A percentile compares a stretch with the other conserved stretches of the same genome.
Evolutionary conservation across 192 early-diverging fungal genomes (phyloP).

Genomic region (Rhizophagus clarus): DNA sequence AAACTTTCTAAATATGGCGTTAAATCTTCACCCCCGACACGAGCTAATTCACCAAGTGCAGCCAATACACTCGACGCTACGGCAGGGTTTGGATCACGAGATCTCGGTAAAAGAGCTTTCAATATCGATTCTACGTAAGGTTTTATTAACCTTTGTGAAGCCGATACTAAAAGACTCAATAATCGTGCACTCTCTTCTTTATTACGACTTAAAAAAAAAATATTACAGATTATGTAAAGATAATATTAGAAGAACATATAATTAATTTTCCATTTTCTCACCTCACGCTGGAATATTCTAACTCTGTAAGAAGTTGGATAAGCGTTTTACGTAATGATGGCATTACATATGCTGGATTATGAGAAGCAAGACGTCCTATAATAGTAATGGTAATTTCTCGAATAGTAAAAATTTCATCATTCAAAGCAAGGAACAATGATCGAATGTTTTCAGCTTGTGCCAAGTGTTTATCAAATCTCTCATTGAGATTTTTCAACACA

Average conservation of each 20-base stretch:
- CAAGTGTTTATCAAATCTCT: constrained; percentile 85
- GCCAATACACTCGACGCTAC: constrained; percentile 80
- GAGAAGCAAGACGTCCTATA: constrained; percentile 81
- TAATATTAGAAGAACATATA: background rate
- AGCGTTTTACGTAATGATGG: constrained; percentile 85
- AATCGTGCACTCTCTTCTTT: constrained; percentile 85
- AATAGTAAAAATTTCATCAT: constrained; percentile 90
- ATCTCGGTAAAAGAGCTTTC: constrained; percentile 80
- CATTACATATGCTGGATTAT: constrained; percentile 93
- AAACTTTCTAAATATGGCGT: constrained; percentile 78
- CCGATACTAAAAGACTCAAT: constrained; percentile 72
- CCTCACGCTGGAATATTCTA: constrained; percentile 81
- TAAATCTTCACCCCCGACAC: constrained; percentile 84
- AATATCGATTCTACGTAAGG: constrained; percentile 91
- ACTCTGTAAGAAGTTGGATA: constrained; percentile 85
- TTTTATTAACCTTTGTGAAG: constrained; percentile 80
- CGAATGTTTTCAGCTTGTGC: constrained; percentile 91
- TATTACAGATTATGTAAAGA: background rate
- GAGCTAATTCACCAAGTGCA: constrained; percentile 79
- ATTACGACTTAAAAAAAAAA: constrained; percentile 54
- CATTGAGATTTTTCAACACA: constrained; percentile 77
- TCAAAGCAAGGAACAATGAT: constrained; percentile 82
- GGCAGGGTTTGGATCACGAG: constrained; percentile 72
- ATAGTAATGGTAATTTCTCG: constrained; percentile 80
- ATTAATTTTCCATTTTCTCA: constrained; percentile 39